phyloP scores from a whole-genome alignment of 371 early-diverging fungal genomes.

The Syncephalis plumigaleata region DNA sequence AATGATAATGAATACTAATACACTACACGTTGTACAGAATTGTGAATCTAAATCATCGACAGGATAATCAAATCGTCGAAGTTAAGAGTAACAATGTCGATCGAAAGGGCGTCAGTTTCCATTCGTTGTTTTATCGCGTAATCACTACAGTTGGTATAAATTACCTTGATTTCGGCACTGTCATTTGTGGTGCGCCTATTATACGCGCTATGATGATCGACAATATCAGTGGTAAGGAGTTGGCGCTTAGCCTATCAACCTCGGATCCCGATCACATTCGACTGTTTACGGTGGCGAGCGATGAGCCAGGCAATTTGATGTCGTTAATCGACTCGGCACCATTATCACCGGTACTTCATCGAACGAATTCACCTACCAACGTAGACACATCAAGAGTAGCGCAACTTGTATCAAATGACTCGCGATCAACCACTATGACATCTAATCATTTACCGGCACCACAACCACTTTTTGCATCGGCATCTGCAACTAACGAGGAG shows the following conservation, averaged over 20 bases:
- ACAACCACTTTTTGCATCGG: no score
- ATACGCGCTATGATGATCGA: slow-evolving; percentile 70
- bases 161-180: slow-evolving; percentile 84
- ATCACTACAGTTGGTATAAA: slow-evolving; percentile 79
- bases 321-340: no score
- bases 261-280: slow-evolving; percentile 50
- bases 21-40: slow-evolving; percentile 12
- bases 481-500: no score
- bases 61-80: slow-evolving; percentile 81
- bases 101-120: slow-evolving; percentile 87
- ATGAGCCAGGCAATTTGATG: neutral
- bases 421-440: no score
- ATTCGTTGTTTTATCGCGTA: slow-evolving; percentile 88
- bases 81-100: slow-evolving; percentile 89
- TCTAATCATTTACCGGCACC: no score
- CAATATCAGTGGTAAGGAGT: slow-evolving; percentile 48
- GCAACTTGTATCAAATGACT: no score
- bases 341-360: no score
- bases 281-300: neutral
- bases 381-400: no score
- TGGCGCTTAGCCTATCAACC: slow-evolving; percentile 38
- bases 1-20: no score
- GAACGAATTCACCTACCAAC: neutral
- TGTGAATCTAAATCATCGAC: slow-evolving; percentile 72
- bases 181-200: slow-evolving; percentile 63